A percentile compares a stretch with the other conserved stretches of the same genome.
phyloP scores from a whole-genome alignment of 176 grass and related monocot species.

The Bonia amplexicaulis region DNA sequence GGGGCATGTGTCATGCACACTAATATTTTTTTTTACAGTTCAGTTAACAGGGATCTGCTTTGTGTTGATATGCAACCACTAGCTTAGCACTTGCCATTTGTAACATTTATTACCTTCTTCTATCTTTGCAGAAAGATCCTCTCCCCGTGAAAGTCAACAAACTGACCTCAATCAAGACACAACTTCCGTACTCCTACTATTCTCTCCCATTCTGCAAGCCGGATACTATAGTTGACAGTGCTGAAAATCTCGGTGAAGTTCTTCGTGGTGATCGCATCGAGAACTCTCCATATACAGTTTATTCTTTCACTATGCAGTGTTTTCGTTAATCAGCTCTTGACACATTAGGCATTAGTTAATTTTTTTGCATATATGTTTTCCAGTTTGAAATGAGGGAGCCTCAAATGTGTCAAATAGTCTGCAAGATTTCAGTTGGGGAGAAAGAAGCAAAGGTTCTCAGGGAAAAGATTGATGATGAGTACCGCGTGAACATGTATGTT shows the following conservation, averaged over 20 bases:
- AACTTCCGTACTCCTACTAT: conserved; percentile 86
- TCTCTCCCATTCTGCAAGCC: conserved; percentile 85
- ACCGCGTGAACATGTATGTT: conserved; percentile 78
- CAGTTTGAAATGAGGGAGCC: conserved; percentile 90
- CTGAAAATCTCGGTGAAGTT: conserved; percentile 84
- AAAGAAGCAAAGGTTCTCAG: conserved; percentile 75
- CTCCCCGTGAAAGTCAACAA: conserved; percentile 84
- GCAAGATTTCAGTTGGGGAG: conserved; percentile 62
- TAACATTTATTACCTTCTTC: background rate
- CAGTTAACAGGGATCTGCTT: background rate
- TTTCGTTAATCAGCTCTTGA: conserved; percentile 21
- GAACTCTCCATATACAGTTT: conserved; percentile 79
- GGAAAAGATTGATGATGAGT: conserved; percentile 93
- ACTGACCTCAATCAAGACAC: conserved; percentile 85
- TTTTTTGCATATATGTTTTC: conserved; percentile 17
- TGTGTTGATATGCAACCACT: background rate
- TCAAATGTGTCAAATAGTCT: conserved; percentile 77
- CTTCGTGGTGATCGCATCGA: conserved; percentile 89
- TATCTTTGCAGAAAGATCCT: conserved; percentile 54
- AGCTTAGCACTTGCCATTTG: background rate
- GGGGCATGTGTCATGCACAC: background rate
- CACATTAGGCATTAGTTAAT: background rate
- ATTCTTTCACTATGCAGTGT: background rate
- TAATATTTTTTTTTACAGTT: background rate
- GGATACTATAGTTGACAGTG: conserved; percentile 66